phyloP scores from a whole-genome alignment of 495 filamentous ascomycete species.

The Neurospora terricola region DNA sequence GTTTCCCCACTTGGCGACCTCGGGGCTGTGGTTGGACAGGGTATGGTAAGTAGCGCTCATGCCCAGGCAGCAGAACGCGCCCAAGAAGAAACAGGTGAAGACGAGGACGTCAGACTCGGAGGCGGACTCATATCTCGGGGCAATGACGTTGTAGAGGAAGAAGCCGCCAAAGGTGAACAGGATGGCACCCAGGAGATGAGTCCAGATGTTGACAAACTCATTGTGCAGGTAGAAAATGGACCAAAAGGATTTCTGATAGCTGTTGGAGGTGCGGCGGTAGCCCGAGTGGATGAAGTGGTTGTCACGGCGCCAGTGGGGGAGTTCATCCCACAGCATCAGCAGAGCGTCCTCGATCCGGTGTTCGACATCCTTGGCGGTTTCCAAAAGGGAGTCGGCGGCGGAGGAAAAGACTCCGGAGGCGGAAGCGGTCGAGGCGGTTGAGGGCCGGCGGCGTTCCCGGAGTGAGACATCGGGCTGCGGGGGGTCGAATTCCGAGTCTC shows the following conservation, averaged over 20 bases:
- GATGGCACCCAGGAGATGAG: constrained; percentile 63
- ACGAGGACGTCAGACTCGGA: constrained; percentile 55
- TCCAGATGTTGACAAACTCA: constrained; percentile 91
- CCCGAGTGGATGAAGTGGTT: constrained; percentile 34
- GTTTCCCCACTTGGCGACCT: constrained; percentile 38
- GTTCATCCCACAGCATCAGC: constrained; percentile 32
- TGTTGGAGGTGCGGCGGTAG: constrained; percentile 33
- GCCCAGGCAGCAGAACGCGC: constrained; percentile 65
- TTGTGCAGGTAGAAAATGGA: constrained; percentile 50
- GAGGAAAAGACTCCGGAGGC: constrained; percentile 15
- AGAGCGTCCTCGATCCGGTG: constrained; percentile 18
- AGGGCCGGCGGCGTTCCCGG: neutral
- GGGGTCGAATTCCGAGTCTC: neutral
- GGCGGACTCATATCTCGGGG: constrained; percentile 58
- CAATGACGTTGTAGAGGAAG: constrained; percentile 30
- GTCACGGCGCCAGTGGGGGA: constrained; percentile 36
- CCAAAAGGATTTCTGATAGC: constrained; percentile 23
- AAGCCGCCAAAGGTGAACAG: constrained; percentile 30
- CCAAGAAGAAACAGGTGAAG: constrained; percentile 70
- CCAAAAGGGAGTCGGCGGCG: constrained; percentile 21
- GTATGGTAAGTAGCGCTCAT: constrained; percentile 67
- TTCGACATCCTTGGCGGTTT: constrained; percentile 16
- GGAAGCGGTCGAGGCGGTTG: neutral
- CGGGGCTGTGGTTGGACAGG: constrained; percentile 32
- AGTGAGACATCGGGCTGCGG: neutral